A percentile compares a stretch with the other conserved stretches of the same genome.
phyloP scores from a whole-genome alignment of 805 yeast species.

The Starmera quercuum region DNA sequence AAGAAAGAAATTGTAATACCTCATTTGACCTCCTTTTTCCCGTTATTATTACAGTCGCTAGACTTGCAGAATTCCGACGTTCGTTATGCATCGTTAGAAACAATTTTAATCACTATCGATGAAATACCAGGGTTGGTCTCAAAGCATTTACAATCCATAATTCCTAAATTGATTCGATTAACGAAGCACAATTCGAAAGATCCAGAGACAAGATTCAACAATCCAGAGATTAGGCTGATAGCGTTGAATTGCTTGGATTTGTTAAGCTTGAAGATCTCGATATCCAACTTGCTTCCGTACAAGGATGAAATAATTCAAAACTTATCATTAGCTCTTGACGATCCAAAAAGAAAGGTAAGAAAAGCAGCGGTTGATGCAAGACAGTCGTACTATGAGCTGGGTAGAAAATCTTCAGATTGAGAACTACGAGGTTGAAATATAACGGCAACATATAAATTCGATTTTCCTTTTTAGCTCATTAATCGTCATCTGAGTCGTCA shows the following conservation, averaged over 20 bases:
- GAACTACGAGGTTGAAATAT: no score
- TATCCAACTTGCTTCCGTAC: conserved; percentile 41
- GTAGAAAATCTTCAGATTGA: conserved; percentile 27
- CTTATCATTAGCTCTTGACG: conserved; percentile 54
- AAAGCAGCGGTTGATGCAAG: conserved; percentile 72
- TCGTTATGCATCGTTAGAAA: conserved; percentile 52
- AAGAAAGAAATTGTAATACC: conserved; percentile 57
- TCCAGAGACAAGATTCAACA: conserved; percentile 21
- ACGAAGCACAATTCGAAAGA: conserved; percentile 11
- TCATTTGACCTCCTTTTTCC: conserved; percentile 56
- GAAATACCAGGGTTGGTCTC: conserved; percentile 48
- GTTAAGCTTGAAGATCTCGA: conserved; percentile 29
- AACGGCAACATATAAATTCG: not conserved
- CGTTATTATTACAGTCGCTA: conserved; percentile 64
- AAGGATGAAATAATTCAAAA: conserved; percentile 39
- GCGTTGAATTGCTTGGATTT: conserved; percentile 53
- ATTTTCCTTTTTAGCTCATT: not conserved
- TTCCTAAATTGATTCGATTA: conserved; percentile 43
- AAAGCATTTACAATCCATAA: conserved; percentile 46
- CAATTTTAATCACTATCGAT: conserved; percentile 46
- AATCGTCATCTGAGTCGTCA: conserved; percentile 28
- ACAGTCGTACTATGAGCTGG: conserved; percentile 61
- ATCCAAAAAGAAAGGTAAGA: conserved; percentile 66
- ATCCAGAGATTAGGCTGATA: conserved; percentile 44
- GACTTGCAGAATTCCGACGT: conserved; percentile 35